A percentile compares a stretch with the other conserved stretches of the same genome.
phyloP scores from a whole-genome alignment of 2,329 filamentous ascomycete genomes.

The Emergomyces africanus region DNA sequence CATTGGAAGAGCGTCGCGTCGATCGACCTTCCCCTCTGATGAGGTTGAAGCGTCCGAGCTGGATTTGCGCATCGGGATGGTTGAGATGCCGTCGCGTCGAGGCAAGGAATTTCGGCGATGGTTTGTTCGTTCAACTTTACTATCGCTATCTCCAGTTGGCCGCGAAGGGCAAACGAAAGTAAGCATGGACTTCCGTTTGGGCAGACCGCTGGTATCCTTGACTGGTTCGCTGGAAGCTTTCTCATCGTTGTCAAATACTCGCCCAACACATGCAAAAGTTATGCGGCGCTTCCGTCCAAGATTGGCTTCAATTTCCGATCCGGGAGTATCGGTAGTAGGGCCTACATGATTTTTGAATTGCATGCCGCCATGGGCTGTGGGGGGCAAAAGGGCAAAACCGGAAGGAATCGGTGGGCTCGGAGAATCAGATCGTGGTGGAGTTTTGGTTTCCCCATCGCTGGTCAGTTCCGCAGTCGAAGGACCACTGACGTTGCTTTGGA shows the following conservation, averaged over 20 bases:
- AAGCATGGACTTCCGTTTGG: slow-evolving; percentile 32
- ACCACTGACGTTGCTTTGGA: slow-evolving; percentile 63
- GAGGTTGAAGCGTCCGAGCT: slow-evolving; percentile 10
- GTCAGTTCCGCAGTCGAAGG: slow-evolving; percentile 82
- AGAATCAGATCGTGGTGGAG: slow-evolving; percentile 73
- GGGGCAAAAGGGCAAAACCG: slow-evolving; percentile 20
- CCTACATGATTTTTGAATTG: slow-evolving; percentile 4
- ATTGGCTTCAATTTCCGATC: slow-evolving; percentile 49
- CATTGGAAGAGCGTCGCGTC: neutral
- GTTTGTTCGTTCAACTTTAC: slow-evolving; percentile 17
- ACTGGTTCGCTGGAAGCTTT: slow-evolving; percentile 19
- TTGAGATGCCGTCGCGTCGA: slow-evolving; percentile 28
- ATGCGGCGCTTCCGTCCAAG: slow-evolving; percentile 76
- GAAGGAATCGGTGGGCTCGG: slow-evolving; percentile 69
- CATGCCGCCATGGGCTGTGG: slow-evolving; percentile 3
- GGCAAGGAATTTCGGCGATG: slow-evolving; percentile 14
- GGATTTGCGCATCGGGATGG: slow-evolving; percentile 14
- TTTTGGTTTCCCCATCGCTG: slow-evolving; percentile 87
- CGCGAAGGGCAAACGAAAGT: slow-evolving; percentile 36
- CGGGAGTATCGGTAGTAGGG: slow-evolving; percentile 21
- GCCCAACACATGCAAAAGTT: slow-evolving; percentile 73
- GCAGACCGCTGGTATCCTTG: slow-evolving; percentile 13
- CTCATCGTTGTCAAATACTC: slow-evolving; percentile 38
- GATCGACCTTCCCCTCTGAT: slow-evolving; percentile 2
- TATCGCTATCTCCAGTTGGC: slow-evolving; percentile 12